Evolutionary conservation across 108 stramenopile genomes (phyloP).

Genomic region (Aureococcus anophagefferens): DNA sequence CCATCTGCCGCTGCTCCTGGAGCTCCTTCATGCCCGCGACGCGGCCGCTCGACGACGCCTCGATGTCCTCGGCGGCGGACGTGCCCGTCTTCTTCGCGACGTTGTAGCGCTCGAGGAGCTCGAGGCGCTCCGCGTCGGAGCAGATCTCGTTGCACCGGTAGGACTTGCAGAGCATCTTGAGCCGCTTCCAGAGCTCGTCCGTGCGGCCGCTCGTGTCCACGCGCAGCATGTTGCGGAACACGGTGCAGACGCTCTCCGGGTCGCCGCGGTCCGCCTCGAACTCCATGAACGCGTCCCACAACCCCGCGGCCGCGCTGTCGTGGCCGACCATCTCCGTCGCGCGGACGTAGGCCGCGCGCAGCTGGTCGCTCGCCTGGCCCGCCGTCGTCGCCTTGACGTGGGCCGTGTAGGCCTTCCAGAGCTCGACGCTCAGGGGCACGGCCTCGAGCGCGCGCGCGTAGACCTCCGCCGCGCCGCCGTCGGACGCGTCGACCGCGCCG

Average conservation of each 20-base stretch:
- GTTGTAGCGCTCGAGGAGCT: not conserved
- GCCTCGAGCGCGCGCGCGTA: slow-evolving; percentile 7
- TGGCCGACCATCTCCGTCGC: not conserved
- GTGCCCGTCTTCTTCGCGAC: not conserved
- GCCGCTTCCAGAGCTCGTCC: not conserved
- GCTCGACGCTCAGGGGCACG: slow-evolving; percentile 16
- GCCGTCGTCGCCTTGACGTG: not conserved
- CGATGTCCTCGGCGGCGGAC: not conserved
- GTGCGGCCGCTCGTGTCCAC: not conserved
- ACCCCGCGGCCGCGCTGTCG: slow-evolving; percentile 5
- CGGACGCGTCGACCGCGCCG: not conserved
- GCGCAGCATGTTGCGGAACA: not conserved
- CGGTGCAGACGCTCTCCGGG: not conserved
- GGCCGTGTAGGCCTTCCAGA: slow-evolving; percentile 19
- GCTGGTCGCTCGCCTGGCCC: not conserved
- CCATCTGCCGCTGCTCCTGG: not conserved
- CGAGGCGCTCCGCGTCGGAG: not conserved
- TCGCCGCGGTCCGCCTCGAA: slow-evolving; percentile 13
- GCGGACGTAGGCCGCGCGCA: not conserved
- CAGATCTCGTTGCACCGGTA: not conserved
- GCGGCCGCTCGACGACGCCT: not conserved
- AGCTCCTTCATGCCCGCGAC: not conserved
- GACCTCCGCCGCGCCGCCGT: not conserved
- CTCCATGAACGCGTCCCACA: slow-evolving; percentile 20
- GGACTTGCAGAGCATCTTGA: not conserved